These are phyloP conservation scores for Rauvolfia tetraphylla DNA, from an alignment of 257 asterid genomes.

Conservation along the genomic window DNA sequence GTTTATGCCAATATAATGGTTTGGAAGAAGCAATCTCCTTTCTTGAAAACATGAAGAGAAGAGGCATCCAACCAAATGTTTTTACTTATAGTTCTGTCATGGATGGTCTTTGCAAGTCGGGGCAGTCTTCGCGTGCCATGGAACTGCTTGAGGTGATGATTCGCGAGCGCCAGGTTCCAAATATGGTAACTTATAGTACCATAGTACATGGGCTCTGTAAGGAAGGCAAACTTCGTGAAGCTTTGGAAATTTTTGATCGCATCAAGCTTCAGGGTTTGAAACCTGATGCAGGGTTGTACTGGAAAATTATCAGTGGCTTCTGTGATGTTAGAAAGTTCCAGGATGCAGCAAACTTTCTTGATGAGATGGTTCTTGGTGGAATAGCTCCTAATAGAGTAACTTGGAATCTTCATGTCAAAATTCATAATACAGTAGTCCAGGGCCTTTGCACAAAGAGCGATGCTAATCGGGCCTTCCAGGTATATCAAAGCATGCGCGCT, in stretches of 20 bases:
- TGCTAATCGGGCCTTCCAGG: conserved; percentile 57
- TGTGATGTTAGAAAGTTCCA: conserved; percentile 55
- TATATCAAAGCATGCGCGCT: conserved; percentile 60
- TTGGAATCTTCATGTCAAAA: conserved; percentile 79
- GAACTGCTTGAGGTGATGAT: conserved; percentile 62
- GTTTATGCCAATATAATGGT: conserved; percentile 56
- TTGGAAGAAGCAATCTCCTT: conserved; percentile 63
- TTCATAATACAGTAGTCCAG: conserved; percentile 62
- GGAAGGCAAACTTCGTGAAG: conserved; percentile 59
- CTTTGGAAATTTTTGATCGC: conserved; percentile 73
- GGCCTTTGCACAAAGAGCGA: conserved; percentile 52
- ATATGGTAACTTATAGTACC: conserved; percentile 80
- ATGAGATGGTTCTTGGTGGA: conserved; percentile 80
- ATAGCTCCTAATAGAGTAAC: conserved; percentile 77
- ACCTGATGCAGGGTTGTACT: conserved; percentile 87
- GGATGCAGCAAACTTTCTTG: conserved; percentile 83
- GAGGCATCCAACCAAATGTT: conserved; percentile 76
- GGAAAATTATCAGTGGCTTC: conserved; percentile 56
- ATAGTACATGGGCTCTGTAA: conserved; percentile 63
- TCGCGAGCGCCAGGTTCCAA: conserved; percentile 44
- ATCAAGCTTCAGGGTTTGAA: conserved; percentile 90
- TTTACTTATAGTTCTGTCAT: conserved; percentile 77
- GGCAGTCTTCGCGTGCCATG: conserved; percentile 63
- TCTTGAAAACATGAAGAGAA: conserved; percentile 67
- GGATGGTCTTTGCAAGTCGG: conserved; percentile 89